phyloP scores from a whole-genome alignment of 306 rosid species.

The Hippophae rhamnoides region DNA sequence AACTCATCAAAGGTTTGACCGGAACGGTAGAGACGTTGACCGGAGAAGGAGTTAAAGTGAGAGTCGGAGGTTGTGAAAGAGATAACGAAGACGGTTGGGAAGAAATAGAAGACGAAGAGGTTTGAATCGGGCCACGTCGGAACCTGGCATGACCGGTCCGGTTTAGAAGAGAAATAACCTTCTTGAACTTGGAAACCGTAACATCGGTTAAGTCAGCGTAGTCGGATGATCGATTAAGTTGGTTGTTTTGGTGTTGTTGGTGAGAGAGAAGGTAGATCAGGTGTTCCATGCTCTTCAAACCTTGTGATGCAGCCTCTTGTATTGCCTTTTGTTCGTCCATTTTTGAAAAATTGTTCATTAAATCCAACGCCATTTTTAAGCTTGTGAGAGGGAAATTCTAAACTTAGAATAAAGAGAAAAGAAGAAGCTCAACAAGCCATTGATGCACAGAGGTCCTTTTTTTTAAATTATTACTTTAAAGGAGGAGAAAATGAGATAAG shows the following conservation, averaged over 20 bases:
- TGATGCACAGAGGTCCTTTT: neutral
- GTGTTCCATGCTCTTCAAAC: slow-evolving; percentile 66
- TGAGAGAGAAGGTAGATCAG: slow-evolving; percentile 49
- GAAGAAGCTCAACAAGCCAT: slow-evolving; percentile 23
- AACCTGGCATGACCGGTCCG: slow-evolving; percentile 93
- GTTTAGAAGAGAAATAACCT: slow-evolving; percentile 52
- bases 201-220: slow-evolving; percentile 51
- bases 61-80: slow-evolving; percentile 16
- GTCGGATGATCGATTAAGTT: slow-evolving; percentile 26
- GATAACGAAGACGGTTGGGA: slow-evolving; percentile 15
- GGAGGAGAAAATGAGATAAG: neutral
- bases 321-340: slow-evolving; percentile 70
- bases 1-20: slow-evolving; percentile 6
- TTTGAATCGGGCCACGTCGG: slow-evolving; percentile 59
- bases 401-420: neutral
- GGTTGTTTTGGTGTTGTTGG: slow-evolving; percentile 9
- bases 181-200: slow-evolving; percentile 63
- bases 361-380: slow-evolving; percentile 53
- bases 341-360: slow-evolving; percentile 42
- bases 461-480: neutral
- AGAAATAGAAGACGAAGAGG: slow-evolving; percentile 15
- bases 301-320: slow-evolving; percentile 71
- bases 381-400: no score
- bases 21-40: slow-evolving; percentile 22
- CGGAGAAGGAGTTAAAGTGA: slow-evolving; percentile 19